Evolutionary conservation across 2,329 filamentous ascomycete genomes (phyloP).

Genomic region (Dactylellina cionopaga): DNA sequence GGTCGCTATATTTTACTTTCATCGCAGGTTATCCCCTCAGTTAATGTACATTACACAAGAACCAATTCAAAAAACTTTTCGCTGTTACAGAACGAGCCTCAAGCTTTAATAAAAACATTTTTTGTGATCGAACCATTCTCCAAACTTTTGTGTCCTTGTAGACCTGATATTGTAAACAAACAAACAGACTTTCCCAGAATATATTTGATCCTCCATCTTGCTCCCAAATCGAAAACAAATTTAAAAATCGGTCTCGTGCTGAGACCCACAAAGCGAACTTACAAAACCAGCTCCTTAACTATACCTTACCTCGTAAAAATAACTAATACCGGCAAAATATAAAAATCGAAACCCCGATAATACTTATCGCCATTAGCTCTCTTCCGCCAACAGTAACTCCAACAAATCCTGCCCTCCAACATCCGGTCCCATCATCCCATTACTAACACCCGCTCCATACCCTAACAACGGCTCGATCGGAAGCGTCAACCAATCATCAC

Average conservation of each 20-base stretch:
- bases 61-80: constrained; percentile 22
- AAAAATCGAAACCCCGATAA: neutral
- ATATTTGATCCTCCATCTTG: neutral
- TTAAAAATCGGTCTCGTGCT: neutral
- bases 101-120: no score
- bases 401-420: constrained; percentile 74
- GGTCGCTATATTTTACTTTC: neutral
- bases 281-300: no score
- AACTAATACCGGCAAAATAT: neutral
- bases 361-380: constrained; percentile 24
- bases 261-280: neutral
- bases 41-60: constrained; percentile 28
- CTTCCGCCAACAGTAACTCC: constrained; percentile 63
- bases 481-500: constrained; percentile 65
- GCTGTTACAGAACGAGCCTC: neutral
- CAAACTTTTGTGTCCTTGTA: constrained; percentile 13
- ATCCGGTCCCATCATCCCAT: constrained; percentile 67
- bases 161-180: neutral
- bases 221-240: neutral
- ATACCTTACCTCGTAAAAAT: no score
- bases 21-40: constrained; percentile 1
- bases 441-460: constrained; percentile 64
- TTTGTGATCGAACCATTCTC: neutral
- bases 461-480: constrained; percentile 65
- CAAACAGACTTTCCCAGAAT: neutral